Evolutionary conservation across 768 basidiomycete genomes (phyloP).

Genomic region (Termitomyces heimii): DNA sequence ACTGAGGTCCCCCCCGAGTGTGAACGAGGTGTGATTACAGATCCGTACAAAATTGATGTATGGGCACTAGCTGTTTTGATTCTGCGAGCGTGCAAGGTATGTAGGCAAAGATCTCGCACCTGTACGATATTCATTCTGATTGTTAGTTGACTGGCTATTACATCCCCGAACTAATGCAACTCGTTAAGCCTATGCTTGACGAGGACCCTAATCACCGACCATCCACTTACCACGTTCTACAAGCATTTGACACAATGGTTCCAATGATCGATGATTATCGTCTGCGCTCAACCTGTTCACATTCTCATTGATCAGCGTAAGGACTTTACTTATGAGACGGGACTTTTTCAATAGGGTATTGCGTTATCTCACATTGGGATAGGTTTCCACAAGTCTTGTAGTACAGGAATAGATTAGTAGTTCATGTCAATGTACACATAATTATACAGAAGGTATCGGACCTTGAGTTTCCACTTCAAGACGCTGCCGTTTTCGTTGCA

Average conservation of each 20-base stretch:
- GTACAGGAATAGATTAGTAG: neutral
- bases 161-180: constrained; percentile 52
- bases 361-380: neutral
- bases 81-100: constrained; percentile 59
- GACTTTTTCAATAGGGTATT: neutral
- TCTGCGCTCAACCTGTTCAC: constrained; percentile 13
- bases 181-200: constrained; percentile 57
- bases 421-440: neutral
- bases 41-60: constrained; percentile 70
- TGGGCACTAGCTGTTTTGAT: constrained; percentile 69
- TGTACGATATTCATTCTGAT: constrained; percentile 4
- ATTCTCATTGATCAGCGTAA: constrained; percentile 11
- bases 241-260: constrained; percentile 45
- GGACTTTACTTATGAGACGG: neutral
- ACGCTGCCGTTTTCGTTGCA: constrained; percentile 75
- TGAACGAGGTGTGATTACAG: constrained; percentile 38
- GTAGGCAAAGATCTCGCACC: constrained; percentile 5
- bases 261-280: constrained; percentile 32
- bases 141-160: constrained; percentile 50
- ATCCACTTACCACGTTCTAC: constrained; percentile 38
- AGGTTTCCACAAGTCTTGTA: constrained; percentile 1
- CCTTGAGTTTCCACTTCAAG: constrained; percentile 38
- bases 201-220: constrained; percentile 48
- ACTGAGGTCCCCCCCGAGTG: constrained; percentile 72
- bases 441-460: constrained; percentile 11